A percentile compares a stretch with the other conserved stretches of the same genome.
Conservation (phyloP, 768 basidiomycete genomes). For the Boletus rubropictus region DNA sequence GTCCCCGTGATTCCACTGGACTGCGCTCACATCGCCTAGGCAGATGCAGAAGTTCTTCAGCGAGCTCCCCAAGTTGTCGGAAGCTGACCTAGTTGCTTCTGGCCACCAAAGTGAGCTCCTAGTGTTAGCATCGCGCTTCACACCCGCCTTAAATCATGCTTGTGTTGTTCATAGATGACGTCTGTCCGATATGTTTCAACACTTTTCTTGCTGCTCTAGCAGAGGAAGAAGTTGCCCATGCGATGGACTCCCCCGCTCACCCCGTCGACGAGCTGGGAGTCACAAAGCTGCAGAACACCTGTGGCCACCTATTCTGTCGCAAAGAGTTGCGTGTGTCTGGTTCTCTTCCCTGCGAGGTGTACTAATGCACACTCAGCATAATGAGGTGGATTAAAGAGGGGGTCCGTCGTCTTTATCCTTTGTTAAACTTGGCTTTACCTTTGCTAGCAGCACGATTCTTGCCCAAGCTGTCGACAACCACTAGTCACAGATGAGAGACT, state of each 20-base stretch:
- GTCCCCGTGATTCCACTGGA: background rate
- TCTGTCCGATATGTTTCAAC: conserved; percentile 73
- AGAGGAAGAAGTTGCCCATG: conserved; percentile 68
- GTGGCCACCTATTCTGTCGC: conserved; percentile 74
- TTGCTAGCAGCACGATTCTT: conserved; percentile 50
- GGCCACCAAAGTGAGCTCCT: conserved; percentile 41
- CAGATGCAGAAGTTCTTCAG: conserved; percentile 37
- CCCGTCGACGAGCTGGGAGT: conserved; percentile 66
- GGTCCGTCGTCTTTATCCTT: conserved; percentile 34
- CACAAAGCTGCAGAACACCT: conserved; percentile 49
- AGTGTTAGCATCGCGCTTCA: background rate
- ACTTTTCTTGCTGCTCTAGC: conserved; percentile 62
- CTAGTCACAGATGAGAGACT: conserved; percentile 31
- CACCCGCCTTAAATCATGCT: background rate
- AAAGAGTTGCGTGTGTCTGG: conserved; percentile 54
- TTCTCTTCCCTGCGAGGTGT: conserved; percentile 3
- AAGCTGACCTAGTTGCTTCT: conserved; percentile 42
- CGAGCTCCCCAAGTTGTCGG: conserved; percentile 45
- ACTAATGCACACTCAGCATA: conserved; percentile 42
- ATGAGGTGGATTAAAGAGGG: conserved; percentile 56
- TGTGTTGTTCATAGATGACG: conserved; percentile 43
- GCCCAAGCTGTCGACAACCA: conserved; percentile 56
- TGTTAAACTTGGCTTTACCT: conserved; percentile 7
- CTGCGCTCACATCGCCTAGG: conserved; percentile 19
- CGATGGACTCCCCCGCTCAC: conserved; percentile 75